A percentile compares a stretch with the other conserved stretches of the same genome.
Conservation (phyloP, 306 rosid species). For the Senna tora region DNA sequence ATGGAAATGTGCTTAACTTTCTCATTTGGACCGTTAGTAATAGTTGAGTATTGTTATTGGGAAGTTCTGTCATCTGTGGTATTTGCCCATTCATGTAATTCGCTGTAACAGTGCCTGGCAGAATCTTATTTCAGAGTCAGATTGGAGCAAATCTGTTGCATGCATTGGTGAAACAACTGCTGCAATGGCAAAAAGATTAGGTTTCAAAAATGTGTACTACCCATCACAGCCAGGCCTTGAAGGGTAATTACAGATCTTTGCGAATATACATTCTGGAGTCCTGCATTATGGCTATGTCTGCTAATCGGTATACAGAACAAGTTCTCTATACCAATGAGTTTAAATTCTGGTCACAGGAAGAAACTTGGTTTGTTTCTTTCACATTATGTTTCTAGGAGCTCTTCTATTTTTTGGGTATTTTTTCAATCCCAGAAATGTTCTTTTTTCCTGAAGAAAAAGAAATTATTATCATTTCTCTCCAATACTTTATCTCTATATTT, state of each 20-base stretch:
- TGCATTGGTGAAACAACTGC: constrained; percentile 99
- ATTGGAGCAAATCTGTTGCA: constrained; percentile 76
- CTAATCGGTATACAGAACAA: constrained; percentile 20
- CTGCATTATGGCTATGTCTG: constrained; percentile 21
- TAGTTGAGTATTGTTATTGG: constrained; percentile 10
- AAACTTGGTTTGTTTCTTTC: constrained; percentile 29
- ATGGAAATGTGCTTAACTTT: constrained; percentile 2
- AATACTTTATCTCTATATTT: background rate
- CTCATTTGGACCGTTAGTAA: constrained; percentile 30
- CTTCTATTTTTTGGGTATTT: background rate
- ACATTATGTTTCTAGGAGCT: constrained; percentile 8
- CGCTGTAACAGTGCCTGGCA: constrained; percentile 82
- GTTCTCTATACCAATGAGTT: constrained; percentile 9
- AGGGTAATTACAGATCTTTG: constrained; percentile 61
- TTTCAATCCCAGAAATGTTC: background rate
- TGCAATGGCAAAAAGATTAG: constrained; percentile 69
- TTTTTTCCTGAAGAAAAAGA: background rate
- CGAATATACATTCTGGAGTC: constrained; percentile 13
- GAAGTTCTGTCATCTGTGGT: constrained; percentile 19
- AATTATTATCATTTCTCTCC: background rate
- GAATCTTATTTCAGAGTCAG: constrained; percentile 60
- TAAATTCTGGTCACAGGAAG: constrained; percentile 5
- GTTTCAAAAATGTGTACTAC: constrained; percentile 76
- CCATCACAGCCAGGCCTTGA: constrained; percentile 88
- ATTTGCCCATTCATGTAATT: constrained; percentile 39